Evolutionary conservation across 2,329 filamentous ascomycete species (phyloP).

Genomic region (Claviceps sp.): DNA sequence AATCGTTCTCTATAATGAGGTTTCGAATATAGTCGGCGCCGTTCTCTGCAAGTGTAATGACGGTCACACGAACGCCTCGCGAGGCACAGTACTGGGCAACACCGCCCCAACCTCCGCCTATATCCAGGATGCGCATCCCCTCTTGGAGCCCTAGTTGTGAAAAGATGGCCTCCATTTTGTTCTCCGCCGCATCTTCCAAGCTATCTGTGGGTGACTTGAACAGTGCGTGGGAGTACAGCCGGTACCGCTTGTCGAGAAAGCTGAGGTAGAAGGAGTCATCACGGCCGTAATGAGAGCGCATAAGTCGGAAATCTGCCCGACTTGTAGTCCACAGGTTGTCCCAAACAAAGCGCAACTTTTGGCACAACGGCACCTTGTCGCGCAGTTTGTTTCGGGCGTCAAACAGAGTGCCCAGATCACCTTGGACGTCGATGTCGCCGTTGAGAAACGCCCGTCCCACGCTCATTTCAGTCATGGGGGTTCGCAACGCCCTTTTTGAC

Average conservation of each 20-base stretch:
- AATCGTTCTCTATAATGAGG: neutral
- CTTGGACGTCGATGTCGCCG: conserved; percentile 2
- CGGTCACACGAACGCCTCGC: conserved; percentile 2
- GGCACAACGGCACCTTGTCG: conserved; percentile 2
- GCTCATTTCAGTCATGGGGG: neutral
- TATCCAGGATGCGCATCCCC: conserved; percentile 1
- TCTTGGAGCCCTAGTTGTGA: neutral
- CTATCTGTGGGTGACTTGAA: neutral
- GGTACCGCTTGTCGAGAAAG: neutral
- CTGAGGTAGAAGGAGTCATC: neutral
- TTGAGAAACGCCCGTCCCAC: conserved; percentile 2
- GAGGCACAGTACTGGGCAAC: conserved; percentile 1
- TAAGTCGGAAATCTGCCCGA: neutral
- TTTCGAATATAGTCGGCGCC: neutral
- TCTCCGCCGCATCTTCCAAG: neutral
- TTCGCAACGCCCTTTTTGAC: neutral
- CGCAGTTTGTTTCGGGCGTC: neutral
- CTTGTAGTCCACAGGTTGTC: neutral
- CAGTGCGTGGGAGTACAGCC: conserved; percentile 1
- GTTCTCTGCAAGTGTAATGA: neutral
- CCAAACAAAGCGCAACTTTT: conserved; percentile 1
- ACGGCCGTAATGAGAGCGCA: neutral
- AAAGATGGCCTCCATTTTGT: conserved; percentile 1
- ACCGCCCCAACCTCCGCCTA: conserved; percentile 2
- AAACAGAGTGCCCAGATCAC: neutral